Evolutionary conservation across 306 rosid genomes (phyloP).

Genomic region (Quercus robur): DNA sequence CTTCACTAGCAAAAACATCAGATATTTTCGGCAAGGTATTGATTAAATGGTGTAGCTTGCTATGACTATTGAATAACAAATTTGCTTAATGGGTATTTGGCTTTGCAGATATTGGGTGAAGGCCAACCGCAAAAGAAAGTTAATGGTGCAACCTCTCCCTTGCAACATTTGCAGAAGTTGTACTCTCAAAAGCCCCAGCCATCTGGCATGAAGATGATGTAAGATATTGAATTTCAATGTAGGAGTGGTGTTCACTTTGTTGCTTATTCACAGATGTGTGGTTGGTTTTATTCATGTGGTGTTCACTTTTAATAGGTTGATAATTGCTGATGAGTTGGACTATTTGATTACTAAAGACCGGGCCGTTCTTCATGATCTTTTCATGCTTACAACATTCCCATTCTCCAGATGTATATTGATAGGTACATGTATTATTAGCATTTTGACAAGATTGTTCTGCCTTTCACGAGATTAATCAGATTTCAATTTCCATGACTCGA

Average conservation of each 20-base stretch:
- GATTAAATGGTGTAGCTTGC: neutral
- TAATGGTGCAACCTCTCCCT: constrained; percentile 45
- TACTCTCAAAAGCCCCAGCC: constrained; percentile 60
- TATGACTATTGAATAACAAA: neutral
- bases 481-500: neutral
- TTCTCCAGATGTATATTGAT: constrained; percentile 79
- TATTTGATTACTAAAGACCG: constrained; percentile 82
- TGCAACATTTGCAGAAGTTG: constrained; percentile 70
- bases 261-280: constrained; percentile 10
- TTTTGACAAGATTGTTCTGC: neutral
- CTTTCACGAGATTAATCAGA: neutral
- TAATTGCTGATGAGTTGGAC: constrained; percentile 90
- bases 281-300: neutral
- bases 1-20: constrained; percentile 63
- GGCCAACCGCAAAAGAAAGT: constrained; percentile 35
- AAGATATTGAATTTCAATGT: constrained; percentile 20
- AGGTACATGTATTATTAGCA: constrained; percentile 35
- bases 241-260: neutral
- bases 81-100: constrained; percentile 25
- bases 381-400: constrained; percentile 88
- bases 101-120: constrained; percentile 55
- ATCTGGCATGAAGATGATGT: constrained; percentile 60
- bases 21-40: constrained; percentile 76
- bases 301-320: constrained; percentile 44
- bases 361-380: constrained; percentile 87